Evolutionary conservation across 2,329 filamentous ascomycete species (phyloP), one percentile per base, ranked within the genome.

Genomic region (Bisporella sp.): DNA sequence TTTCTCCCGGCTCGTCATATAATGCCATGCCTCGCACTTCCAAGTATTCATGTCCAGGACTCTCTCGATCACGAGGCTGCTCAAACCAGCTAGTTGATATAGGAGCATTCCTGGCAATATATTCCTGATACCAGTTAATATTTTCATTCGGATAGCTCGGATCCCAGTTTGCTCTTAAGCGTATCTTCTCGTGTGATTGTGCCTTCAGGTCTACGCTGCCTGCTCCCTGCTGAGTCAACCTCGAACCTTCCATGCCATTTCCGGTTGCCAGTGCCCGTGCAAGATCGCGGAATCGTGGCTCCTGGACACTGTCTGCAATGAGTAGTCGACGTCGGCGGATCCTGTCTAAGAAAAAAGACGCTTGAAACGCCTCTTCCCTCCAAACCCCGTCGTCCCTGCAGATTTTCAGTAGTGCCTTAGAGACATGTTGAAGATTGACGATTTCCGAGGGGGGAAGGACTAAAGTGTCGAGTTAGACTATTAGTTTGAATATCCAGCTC

Each of bases 111-210:
- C 91, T 78, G 48, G 91, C 88, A 55, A 95, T 85, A 63, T 90
- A 96, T 67, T 96, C 91, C 49, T 87, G 79, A 66, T 95, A 96
- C 85, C 89, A 96, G 45, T 87, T 82, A 21, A 91, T 75, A 40
- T 73, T 73, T 68, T 96, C 90, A 4, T 69, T 71, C 0, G 82
- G 79, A 56, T 85, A 89, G 0, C 80, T 81, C 1, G 88, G 88
- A 59, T 96, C 89, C 90, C 90, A 96, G 58, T 89, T 89, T 4
- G 84, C 83, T 62, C 87, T 72, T 51, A 88, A 77, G 46, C 82
- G 77, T 28, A 71, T 68, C 49, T 71, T 71, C 58, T 77, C 71
- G 49, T 58, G 60, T 21, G 62, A 60, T 41, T 41, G 49, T 21
- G 51, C 56, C 41, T 62, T 60, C 33, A 58, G 30, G 51, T 62